Percentiles rank a stretch among this genome's conserved stretches.
Conservation (phyloP, 2,329 filamentous ascomycete genomes). For the Cytospora chrysosperma region DNA sequence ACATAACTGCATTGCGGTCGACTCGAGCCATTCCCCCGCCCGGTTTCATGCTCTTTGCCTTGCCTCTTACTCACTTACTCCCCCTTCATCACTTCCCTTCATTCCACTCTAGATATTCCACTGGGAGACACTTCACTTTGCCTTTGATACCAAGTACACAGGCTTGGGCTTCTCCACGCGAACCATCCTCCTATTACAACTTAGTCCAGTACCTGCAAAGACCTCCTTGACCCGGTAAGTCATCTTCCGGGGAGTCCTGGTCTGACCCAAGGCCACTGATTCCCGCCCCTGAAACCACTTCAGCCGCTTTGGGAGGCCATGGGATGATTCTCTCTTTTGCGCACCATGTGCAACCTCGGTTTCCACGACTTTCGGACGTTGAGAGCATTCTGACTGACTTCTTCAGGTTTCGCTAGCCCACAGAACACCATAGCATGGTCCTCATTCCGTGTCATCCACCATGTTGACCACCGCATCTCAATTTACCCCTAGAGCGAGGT, state of each 20-base stretch:
- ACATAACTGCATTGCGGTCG: background rate
- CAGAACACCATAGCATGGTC: constrained; percentile 10
- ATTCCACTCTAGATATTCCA: background rate
- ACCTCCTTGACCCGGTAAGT: background rate
- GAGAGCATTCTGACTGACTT: background rate
- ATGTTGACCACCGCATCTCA: constrained; percentile 37
- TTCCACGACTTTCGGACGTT: background rate
- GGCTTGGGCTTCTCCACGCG: background rate
- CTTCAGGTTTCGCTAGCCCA: background rate
- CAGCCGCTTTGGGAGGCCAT: background rate
- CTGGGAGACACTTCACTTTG: background rate
- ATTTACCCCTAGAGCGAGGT: constrained; percentile 31
- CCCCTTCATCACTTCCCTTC: background rate
- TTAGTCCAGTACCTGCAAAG: background rate
- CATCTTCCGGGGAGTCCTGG: background rate
- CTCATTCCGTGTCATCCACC: constrained; percentile 22
- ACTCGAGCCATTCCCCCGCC: background rate
- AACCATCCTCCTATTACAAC: background rate
- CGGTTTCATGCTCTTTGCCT: background rate
- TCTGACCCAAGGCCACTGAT: background rate
- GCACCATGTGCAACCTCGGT: background rate
- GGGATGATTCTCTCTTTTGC: background rate
- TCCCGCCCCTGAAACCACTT: background rate
- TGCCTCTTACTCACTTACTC: background rate
- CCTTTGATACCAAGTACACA: background rate